A percentile compares a stretch with the other conserved stretches of the same genome.
Conservation (phyloP, 2,329 filamentous ascomycete genomes). For the Penicillium sp. region DNA sequence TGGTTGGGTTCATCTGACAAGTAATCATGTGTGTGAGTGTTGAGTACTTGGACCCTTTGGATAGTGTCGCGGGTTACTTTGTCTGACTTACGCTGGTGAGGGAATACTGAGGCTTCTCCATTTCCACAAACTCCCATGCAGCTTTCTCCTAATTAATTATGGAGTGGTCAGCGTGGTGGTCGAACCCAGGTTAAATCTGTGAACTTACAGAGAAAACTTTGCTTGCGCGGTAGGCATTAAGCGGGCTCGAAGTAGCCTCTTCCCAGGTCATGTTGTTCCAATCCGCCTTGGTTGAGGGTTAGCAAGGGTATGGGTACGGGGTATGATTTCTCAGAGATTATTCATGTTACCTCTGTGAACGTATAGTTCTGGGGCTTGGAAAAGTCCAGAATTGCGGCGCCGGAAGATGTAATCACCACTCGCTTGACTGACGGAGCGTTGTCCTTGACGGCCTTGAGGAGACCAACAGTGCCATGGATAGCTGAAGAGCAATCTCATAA, state of each 20-base stretch:
- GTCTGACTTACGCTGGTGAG: constrained; percentile 6
- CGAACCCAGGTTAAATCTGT: too few species aligned
- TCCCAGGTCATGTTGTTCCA: not conserved
- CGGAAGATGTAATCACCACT: constrained; percentile 52
- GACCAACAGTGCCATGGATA: constrained; percentile 24
- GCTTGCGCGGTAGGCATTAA: not conserved
- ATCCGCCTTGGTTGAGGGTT: not conserved
- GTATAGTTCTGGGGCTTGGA: too few species aligned
- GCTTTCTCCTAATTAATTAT: too few species aligned
- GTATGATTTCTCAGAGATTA: too few species aligned
- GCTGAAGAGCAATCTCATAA: too few species aligned
- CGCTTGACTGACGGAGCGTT: constrained; percentile 29
- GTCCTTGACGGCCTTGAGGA: constrained; percentile 20
- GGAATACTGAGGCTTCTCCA: constrained; percentile 2
- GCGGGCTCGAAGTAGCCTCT: not conserved
- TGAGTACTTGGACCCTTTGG: too few species aligned
- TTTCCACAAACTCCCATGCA: constrained; percentile 5
- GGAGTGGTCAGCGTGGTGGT: too few species aligned
- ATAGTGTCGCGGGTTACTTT: too few species aligned
- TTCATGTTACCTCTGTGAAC: too few species aligned
- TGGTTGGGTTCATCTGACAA: too few species aligned
- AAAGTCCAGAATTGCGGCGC: constrained; percentile 51
- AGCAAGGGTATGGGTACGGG: not conserved
- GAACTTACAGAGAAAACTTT: constrained; percentile 10
- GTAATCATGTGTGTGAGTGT: too few species aligned